Evolutionary conservation across 441 rosid species (phyloP), one percentile per base, ranked within the genome.

Genomic region (Gossypium schwendimanii): DNA sequence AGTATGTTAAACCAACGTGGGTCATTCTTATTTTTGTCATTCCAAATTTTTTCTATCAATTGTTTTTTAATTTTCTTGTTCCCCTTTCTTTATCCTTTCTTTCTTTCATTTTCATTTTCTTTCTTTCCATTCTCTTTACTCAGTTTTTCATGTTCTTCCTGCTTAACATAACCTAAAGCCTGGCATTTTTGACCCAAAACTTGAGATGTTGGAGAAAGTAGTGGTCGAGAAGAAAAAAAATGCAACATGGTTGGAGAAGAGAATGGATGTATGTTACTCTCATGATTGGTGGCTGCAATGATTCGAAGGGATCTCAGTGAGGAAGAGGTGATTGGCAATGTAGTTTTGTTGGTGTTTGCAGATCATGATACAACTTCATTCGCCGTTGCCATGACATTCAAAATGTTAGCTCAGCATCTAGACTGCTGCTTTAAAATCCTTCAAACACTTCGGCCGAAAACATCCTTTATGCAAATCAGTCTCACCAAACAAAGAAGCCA

Each of bases 301-400:
- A 80, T 86, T 64, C 70, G 70, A 14, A 90, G 89, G 0, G 86
- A 85, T 6, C 75, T 91, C 39, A 83, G 78, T 0, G 87, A 91
- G 79, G 84, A 84, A 54, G 92, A 88, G 31, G 92, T 89, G 12
- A 75, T 21, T 21, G 93, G 89, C 71, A 91, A 87, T 63, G 78
- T 85, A 67, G 85, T 87, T 50, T 64, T 89, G 81, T 36, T 91
- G 5, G 89, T 87, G 17, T 87, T 87, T 76, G 92, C 91, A 63
- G 96, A 91, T 55, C 92, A 91, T 23, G 93, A 89, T 53, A 91
- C 96, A 0, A 86, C 96, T 10, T 87, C 93, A 63, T 88, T 87
- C 21, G 88, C 92, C 66, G 83, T 89, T 81, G 83, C 87, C 39
- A 86, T 89, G 91, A 83, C 84, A 6, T 87, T 91, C 75, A 86